Conservation (phyloP, 768 basidiomycete genomes). For the Tylopilus sp. region DNA sequence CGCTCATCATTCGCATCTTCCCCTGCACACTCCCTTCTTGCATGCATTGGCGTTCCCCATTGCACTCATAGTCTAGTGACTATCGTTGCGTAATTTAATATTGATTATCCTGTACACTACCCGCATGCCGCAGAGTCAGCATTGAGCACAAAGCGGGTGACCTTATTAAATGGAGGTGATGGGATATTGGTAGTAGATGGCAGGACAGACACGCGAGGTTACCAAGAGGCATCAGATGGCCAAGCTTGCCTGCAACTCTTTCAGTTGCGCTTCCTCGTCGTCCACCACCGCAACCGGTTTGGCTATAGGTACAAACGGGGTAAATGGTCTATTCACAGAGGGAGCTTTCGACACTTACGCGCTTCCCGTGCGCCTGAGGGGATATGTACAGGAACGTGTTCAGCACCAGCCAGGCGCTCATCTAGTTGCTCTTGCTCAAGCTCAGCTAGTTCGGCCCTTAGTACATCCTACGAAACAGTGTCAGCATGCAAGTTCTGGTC, state of each 20-base stretch:
- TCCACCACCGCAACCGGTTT: constrained; percentile 60
- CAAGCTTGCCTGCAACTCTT: constrained; percentile 82
- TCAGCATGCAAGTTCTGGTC: neutral
- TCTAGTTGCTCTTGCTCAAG: constrained; percentile 89
- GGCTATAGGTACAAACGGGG: constrained; percentile 8
- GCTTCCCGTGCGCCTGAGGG: constrained; percentile 58
- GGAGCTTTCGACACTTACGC: constrained; percentile 38
- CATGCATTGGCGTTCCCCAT: constrained; percentile 25
- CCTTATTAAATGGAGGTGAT: constrained; percentile 27
- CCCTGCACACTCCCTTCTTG: constrained; percentile 23
- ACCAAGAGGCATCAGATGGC: constrained; percentile 57
- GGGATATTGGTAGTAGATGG: constrained; percentile 36
- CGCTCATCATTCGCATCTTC: constrained; percentile 23
- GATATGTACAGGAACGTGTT: constrained; percentile 83
- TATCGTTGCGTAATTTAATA: constrained; percentile 35
- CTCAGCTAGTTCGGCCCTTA: constrained; percentile 77
- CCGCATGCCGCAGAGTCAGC: constrained; percentile 21
- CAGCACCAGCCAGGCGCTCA: constrained; percentile 79
- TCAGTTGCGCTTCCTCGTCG: constrained; percentile 89
- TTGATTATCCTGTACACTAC: constrained; percentile 37
- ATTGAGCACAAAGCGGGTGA: constrained; percentile 19
- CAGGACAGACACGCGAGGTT: constrained; percentile 12
- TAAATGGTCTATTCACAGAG: constrained; percentile 4
- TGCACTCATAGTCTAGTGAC: constrained; percentile 29
- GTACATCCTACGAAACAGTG: constrained; percentile 59